phyloP scores from a whole-genome alignment of 1,284 basidiomycete genomes.

The Bondarzewia mesenterica region DNA sequence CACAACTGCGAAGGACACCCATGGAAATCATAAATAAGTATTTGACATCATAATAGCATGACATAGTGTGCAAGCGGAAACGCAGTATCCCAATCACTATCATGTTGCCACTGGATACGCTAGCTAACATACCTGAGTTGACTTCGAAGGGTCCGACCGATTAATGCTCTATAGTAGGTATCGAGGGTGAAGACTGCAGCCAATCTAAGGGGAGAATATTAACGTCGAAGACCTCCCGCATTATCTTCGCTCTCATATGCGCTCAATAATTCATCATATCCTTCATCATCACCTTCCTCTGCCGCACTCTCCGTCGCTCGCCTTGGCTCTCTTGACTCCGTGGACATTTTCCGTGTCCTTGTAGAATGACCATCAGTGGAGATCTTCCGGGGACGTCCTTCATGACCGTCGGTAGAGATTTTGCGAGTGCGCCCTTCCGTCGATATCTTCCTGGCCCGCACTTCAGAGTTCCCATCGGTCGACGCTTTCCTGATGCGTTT shows the following conservation, averaged over 20 bases:
- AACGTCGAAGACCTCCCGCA: constrained; percentile 4
- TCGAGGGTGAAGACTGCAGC: too few relatives aligned
- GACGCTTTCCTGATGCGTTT: constrained; percentile 37
- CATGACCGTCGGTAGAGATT: constrained; percentile 17
- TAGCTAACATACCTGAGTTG: too few relatives aligned
- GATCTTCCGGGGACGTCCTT: constrained; percentile 26
- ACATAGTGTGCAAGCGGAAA: too few relatives aligned
- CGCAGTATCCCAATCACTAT: too few relatives aligned
- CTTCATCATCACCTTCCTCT: constrained; percentile 71
- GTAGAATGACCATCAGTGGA: constrained; percentile 20
- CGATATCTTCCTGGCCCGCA: constrained; percentile 29
- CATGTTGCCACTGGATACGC: too few relatives aligned
- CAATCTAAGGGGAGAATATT: background rate
- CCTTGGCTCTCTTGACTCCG: constrained; percentile 30
- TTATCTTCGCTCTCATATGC: constrained; percentile 67
- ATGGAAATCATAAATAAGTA: too few relatives aligned
- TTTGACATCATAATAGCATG: too few relatives aligned
- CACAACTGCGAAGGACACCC: background rate
- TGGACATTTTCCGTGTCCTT: constrained; percentile 33
- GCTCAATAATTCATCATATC: constrained; percentile 67
- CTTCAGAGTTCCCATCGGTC: constrained; percentile 27
- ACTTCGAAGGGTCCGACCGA: too few relatives aligned
- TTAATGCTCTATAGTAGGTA: too few relatives aligned
- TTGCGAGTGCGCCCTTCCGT: constrained; percentile 17
- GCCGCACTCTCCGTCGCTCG: constrained; percentile 46